A percentile compares a stretch with the other conserved stretches of the same genome.
These are phyloP conservation scores for Aspergillus hancockii DNA, from an alignment of 495 filamentous ascomycete genomes.

Conservation along the genomic window DNA sequence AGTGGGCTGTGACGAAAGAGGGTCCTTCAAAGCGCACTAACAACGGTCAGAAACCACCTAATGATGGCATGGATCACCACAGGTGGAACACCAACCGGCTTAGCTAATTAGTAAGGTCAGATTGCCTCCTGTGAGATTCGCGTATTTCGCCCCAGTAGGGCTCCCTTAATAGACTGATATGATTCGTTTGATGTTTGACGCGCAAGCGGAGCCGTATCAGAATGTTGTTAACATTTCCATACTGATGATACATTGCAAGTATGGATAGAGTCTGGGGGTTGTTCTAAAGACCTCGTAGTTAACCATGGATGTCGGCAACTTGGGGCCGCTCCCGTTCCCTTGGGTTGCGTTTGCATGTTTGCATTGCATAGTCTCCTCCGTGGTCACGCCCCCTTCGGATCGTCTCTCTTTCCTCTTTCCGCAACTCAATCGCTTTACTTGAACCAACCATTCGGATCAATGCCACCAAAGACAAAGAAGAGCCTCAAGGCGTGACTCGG, in stretches of 20 bases:
- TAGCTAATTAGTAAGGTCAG: not conserved
- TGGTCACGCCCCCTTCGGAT: slow-evolving; percentile 1
- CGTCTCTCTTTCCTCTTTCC: not conserved
- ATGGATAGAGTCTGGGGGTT: not conserved
- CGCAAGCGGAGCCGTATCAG: not conserved
- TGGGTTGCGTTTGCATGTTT: not conserved
- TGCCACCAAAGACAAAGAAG: not conserved
- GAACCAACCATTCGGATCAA: slow-evolving; percentile 1
- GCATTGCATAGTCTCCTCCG: not conserved
- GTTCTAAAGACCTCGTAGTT: not conserved
- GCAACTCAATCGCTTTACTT: slow-evolving; percentile 4
- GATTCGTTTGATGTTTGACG: slow-evolving; percentile 3
- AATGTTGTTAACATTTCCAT: not conserved
- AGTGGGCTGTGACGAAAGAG: slow-evolving; percentile 1
- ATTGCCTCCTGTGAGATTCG: not conserved
- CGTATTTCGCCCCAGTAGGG: not conserved
- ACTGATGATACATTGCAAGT: not conserved
- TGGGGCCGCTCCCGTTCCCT: not conserved
- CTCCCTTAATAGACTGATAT: not conserved
- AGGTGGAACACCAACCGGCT: not conserved
- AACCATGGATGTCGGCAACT: not conserved
- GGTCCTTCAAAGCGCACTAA: not conserved
- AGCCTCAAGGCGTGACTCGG: slow-evolving; percentile 3
- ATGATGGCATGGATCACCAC: slow-evolving; percentile 3
- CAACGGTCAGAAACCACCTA: not conserved